Evolutionary conservation across 768 basidiomycete genomes (phyloP).

Genomic region (Naematelia encephala): DNA sequence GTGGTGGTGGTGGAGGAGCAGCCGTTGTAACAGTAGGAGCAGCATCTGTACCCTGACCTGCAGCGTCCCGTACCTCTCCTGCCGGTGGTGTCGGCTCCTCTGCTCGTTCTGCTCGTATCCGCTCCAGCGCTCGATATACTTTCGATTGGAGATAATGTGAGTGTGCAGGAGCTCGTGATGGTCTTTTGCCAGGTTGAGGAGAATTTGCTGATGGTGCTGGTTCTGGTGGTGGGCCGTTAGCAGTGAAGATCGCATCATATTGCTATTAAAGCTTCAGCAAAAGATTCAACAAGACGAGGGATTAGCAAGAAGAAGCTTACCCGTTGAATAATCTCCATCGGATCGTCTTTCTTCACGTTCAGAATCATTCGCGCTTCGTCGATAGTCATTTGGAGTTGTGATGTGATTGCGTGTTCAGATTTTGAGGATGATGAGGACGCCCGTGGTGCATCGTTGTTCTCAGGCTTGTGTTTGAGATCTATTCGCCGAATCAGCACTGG

Average conservation of each 20-base stretch:
- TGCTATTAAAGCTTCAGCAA: conserved; percentile 57
- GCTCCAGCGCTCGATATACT: conserved; percentile 88
- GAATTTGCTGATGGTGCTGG: conserved; percentile 53
- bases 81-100: conserved; percentile 22
- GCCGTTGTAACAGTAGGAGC: not conserved
- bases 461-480: conserved; percentile 83
- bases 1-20: not conserved
- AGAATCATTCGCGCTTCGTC: conserved; percentile 93
- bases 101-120: conserved; percentile 81
- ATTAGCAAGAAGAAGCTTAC: conserved; percentile 53
- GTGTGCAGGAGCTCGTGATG: conserved; percentile 50
- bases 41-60: conserved; percentile 1
- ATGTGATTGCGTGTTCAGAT: conserved; percentile 66
- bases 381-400: conserved; percentile 84
- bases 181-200: conserved; percentile 25
- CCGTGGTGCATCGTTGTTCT: conserved; percentile 65
- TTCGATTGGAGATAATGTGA: conserved; percentile 96
- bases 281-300: conserved; percentile 2
- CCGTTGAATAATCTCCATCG: conserved; percentile 67
- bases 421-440: conserved; percentile 59
- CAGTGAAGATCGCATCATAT: conserved; percentile 89
- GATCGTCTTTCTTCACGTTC: conserved; percentile 73
- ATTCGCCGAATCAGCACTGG: conserved; percentile 2
- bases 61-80: conserved; percentile 2
- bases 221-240: conserved; percentile 69